Evolutionary conservation across 805 yeast genomes (phyloP).

Genomic region (Schwanniomyces yamadae): DNA sequence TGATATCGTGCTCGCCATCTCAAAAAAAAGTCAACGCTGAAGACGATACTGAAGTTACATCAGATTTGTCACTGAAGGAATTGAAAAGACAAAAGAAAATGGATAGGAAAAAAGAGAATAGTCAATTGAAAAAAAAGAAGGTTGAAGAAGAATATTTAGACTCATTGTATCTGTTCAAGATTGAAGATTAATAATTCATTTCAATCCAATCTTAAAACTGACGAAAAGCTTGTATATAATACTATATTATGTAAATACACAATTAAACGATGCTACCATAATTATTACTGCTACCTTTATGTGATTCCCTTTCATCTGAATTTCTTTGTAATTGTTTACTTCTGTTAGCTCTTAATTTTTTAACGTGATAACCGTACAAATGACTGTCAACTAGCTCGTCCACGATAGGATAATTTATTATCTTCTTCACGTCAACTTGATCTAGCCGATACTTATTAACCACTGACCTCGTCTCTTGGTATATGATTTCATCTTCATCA

Average conservation of each 20-base stretch:
- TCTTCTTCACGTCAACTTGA: constrained; percentile 31
- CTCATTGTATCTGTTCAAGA: constrained; percentile 38
- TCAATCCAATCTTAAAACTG: constrained; percentile 6
- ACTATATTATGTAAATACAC: constrained; percentile 3
- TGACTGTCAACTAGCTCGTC: constrained; percentile 42
- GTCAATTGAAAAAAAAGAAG: constrained; percentile 13
- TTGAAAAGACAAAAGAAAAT: constrained; percentile 14
- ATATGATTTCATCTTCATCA: constrained; percentile 38
- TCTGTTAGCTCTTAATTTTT: constrained; percentile 31
- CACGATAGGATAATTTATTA: constrained; percentile 44
- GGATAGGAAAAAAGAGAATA: constrained; percentile 15
- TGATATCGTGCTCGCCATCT: constrained; percentile 20
- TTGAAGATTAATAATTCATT: constrained; percentile 32
- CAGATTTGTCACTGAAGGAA: constrained; percentile 14
- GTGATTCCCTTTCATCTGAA: constrained; percentile 2
- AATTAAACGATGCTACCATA: constrained; percentile 30
- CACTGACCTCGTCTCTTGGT: constrained; percentile 29
- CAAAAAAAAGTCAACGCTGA: not conserved
- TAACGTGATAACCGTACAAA: constrained; percentile 41
- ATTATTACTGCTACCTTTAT: constrained; percentile 6
- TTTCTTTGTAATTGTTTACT: constrained; percentile 8
- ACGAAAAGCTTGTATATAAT: constrained; percentile 4
- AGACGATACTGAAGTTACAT: constrained; percentile 2
- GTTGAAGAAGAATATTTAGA: constrained; percentile 36
- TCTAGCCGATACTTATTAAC: constrained; percentile 34